A percentile compares a stretch with the other conserved stretches of the same genome.
These are phyloP conservation scores for Linnemannia schmuckeri DNA, from an alignment of 192 early-diverging fungal genomes.

Conservation along the genomic window DNA sequence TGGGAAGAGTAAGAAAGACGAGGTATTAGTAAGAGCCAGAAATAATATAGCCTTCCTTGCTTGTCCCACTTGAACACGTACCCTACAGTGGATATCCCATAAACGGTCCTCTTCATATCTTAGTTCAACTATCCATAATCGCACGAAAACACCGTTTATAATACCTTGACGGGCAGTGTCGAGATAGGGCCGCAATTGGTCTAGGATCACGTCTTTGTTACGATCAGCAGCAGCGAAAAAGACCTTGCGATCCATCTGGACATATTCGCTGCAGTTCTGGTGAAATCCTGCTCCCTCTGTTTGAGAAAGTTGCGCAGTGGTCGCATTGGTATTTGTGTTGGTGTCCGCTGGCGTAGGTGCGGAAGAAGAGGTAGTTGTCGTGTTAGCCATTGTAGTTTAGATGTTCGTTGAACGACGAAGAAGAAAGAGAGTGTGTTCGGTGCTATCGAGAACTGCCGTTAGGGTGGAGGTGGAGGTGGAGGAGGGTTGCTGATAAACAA, in stretches of 20 bases:
- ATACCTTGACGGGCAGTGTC: constrained; percentile 26
- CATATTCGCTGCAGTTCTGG: constrained; percentile 52
- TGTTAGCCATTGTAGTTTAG: neutral
- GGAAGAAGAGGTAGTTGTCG: neutral
- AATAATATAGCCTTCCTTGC: too few relatives aligned
- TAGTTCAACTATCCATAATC: too few relatives aligned
- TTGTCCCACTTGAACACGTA: too few relatives aligned
- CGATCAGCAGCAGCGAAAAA: constrained; percentile 50
- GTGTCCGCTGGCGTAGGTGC: neutral
- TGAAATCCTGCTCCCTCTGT: neutral
- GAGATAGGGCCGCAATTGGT: constrained; percentile 29
- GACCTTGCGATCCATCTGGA: constrained; percentile 48
- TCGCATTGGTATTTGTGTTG: neutral
- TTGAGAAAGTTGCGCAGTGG: neutral
- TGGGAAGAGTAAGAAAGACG: neutral
- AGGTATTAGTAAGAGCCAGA: too few relatives aligned
- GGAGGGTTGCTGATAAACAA: neutral
- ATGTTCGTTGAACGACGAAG: too few relatives aligned
- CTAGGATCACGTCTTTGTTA: constrained; percentile 44
- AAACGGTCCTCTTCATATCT: too few relatives aligned
- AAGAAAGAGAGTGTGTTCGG: too few relatives aligned
- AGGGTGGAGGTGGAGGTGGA: neutral
- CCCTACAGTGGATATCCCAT: too few relatives aligned
- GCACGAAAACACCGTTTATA: too few relatives aligned
- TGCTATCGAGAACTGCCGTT: too few relatives aligned